These are phyloP conservation scores for Odonthalia washingtoniensis DNA, from an alignment of 31 red algal genomes.

Conservation along the genomic window DNA sequence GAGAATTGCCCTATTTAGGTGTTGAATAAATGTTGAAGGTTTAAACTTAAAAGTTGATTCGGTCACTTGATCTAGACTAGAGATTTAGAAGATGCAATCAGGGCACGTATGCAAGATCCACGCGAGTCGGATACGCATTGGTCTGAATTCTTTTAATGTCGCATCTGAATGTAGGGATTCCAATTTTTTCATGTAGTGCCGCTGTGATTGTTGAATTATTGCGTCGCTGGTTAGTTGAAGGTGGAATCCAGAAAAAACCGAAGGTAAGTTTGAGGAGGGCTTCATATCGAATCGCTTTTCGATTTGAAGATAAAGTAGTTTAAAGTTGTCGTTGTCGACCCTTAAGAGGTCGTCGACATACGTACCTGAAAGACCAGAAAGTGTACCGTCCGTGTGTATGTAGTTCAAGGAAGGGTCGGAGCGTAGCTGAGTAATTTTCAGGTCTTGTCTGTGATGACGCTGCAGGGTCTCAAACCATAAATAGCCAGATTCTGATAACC, in stretches of 20 bases:
- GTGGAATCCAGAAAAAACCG: slow-evolving; percentile 23
- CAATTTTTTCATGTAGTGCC: no score
- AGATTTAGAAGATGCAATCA: slow-evolving; percentile 39
- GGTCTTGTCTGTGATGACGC: slow-evolving; percentile 24
- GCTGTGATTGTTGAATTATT: slow-evolving; percentile 21
- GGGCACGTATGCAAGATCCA: no score
- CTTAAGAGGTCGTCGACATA: slow-evolving; percentile 48
- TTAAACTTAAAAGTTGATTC: slow-evolving; percentile 24
- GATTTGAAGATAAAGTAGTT: not conserved
- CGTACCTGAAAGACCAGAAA: slow-evolving; percentile 14
- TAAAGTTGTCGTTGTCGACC: not conserved
- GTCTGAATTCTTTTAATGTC: no score
- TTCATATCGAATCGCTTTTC: slow-evolving; percentile 3
- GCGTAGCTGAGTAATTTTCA: slow-evolving; percentile 6
- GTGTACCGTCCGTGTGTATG: not conserved
- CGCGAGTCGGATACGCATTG: no score
- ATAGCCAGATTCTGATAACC: no score
- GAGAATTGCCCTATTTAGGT: slow-evolving; percentile 31
- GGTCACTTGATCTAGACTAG: slow-evolving; percentile 24
- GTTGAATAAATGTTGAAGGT: not conserved
- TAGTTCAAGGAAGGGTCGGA: slow-evolving; percentile 51
- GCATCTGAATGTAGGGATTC: no score
- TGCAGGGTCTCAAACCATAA: slow-evolving; percentile 37
- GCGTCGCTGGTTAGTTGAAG: not conserved
- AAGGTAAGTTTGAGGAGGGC: not conserved